Evolutionary conservation across 306 rosid genomes (phyloP).

Genomic region (Elaeagnus macrophylla): DNA sequence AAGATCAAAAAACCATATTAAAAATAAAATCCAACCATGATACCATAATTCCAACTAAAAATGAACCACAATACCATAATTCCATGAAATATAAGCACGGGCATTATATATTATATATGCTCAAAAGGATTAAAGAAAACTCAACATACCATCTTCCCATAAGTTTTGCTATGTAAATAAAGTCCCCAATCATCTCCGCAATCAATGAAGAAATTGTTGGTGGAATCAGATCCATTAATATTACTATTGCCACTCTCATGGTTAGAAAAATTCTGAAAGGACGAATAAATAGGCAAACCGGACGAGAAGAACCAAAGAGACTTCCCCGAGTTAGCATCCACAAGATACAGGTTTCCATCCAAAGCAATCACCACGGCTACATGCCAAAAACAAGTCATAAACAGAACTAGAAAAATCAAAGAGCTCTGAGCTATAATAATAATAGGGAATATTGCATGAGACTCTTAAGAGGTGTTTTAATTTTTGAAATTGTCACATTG

Average conservation of each 20-base stretch:
- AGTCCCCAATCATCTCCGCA: constrained; percentile 16
- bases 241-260: neutral
- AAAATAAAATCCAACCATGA: neutral
- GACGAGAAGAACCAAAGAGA: constrained; percentile 15
- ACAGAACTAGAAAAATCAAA: neutral
- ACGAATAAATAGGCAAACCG: constrained; percentile 14
- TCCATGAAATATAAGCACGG: too few relatives aligned
- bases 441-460: too few relatives aligned
- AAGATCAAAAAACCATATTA: neutral
- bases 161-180: constrained; percentile 5
- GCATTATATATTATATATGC: neutral
- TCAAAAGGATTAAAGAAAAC: neutral
- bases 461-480: too few relatives aligned
- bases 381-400: neutral
- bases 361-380: constrained; percentile 8
- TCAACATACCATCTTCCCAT: neutral
- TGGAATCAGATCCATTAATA: neutral
- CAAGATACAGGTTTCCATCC: constrained; percentile 12
- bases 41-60: neutral
- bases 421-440: neutral
- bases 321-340: constrained; percentile 4
- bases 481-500: too few relatives aligned
- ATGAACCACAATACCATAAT: neutral
- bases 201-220: constrained; percentile 10
- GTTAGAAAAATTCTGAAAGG: constrained; percentile 13